Percentiles rank a stretch among this genome's conserved stretches.
phyloP scores from a whole-genome alignment of 2,329 filamentous ascomycete genomes.

The Sporothrix variecibatus region DNA sequence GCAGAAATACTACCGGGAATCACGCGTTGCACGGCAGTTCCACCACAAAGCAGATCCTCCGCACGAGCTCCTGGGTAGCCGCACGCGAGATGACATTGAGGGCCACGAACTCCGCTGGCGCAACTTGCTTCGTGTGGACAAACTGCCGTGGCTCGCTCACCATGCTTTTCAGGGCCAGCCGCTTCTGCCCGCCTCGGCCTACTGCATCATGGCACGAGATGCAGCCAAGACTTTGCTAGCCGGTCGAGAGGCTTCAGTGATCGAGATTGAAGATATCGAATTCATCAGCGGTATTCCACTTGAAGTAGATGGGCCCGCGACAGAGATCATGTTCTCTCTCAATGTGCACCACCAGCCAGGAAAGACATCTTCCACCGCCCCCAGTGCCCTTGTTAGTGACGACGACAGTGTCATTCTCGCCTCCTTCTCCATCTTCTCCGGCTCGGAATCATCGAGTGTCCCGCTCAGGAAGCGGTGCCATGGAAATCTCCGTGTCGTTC shows the following conservation, averaged over 20 bases:
- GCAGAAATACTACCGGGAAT: slow-evolving; percentile 29
- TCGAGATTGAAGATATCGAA: slow-evolving; percentile 39
- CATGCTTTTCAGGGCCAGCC: slow-evolving; percentile 46
- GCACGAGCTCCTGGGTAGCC: slow-evolving; percentile 31
- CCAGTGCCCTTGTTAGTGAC: neutral
- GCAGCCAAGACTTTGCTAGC: slow-evolving; percentile 40
- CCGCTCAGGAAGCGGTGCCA: slow-evolving; percentile 43
- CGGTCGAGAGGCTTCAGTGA: slow-evolving; percentile 33
- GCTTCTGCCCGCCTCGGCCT: slow-evolving; percentile 50
- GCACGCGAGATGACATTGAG: slow-evolving; percentile 25
- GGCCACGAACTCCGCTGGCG: slow-evolving; percentile 28
- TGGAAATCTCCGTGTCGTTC: slow-evolving; percentile 38
- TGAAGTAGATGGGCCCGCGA: slow-evolving; percentile 39
- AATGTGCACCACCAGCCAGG: slow-evolving; percentile 29
- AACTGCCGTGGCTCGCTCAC: slow-evolving; percentile 34
- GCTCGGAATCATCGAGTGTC: slow-evolving; percentile 37
- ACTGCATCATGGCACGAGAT: slow-evolving; percentile 50
- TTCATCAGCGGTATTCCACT: slow-evolving; percentile 40
- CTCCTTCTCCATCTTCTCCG: slow-evolving; percentile 41
- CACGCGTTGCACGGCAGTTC: slow-evolving; percentile 22
- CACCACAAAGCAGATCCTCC: slow-evolving; percentile 21
- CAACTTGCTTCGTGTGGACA: slow-evolving; percentile 26
- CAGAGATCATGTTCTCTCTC: slow-evolving; percentile 44
- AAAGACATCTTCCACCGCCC: neutral
- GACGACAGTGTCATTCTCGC: slow-evolving; percentile 35